Base-by-base conservation (phyloP, 805 yeast genomes). In the Helenozyma rhizophorensis region DNA sequence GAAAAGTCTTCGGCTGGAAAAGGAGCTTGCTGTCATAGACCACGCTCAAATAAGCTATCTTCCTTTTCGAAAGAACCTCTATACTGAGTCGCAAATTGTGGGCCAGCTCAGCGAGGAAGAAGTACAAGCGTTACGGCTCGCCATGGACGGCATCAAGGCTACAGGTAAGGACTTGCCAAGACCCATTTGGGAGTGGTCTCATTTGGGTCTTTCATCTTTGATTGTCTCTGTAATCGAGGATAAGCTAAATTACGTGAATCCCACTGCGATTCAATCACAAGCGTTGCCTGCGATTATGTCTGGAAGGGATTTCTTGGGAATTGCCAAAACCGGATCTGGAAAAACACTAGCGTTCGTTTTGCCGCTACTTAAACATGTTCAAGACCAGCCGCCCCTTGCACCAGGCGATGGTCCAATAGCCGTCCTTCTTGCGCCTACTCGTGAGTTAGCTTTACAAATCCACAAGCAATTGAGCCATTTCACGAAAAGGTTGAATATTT, bases 261-360 rank as follows among this genome's bases (percentile, higher is more conserved):
- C 97, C 1, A 85, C 97, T 0, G 76, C 96, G 0, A 87, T 93
- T 34, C 98, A 93, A 56, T 70, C 88, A 0, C 96, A 88, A 49
- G 88, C 96, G 0, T 68, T 89, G 14, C 97, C 98, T 0, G 83
- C 88, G 1, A 77, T 88, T 14, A 84, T 90, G 94, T 68, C 80
- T 2, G 97, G 97, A 1, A 60, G 83, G 29, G 97, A 93, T 60
- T 76, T 90, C 6, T 82, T 93, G 28, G 97, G 96, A 5, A 82
- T 93, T 14, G 97, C 98, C 0, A 87, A 88, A 43, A 93, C 98
- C 0, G 98, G 98, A 0, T 85, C 96, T 1, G 98, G 98, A 3
- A 93, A 93, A 53, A 93, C 98, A 0, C 69, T 90, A 46, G 83
- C 96, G 1, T 93, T 85, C 58, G 63, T 88, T 7, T 53, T 93